Evolutionary conservation across 805 yeast species (phyloP).

Genomic region (Candida palmyrensis): DNA sequence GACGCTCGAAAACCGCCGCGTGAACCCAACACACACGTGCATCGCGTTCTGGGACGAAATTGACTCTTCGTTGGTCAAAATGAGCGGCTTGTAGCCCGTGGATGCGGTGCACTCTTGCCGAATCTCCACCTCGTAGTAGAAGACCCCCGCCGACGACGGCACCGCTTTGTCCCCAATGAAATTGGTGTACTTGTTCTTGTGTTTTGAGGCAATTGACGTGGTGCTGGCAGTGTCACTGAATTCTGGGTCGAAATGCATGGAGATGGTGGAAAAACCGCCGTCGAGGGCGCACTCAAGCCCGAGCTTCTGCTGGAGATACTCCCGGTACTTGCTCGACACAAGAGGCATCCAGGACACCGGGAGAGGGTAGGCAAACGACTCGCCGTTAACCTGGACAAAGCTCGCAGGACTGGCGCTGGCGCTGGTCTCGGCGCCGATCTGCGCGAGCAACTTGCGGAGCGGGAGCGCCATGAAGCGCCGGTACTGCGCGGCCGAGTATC

Average conservation of each 20-base stretch:
- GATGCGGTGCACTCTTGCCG: conserved; percentile 29
- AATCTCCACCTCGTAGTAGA: conserved; percentile 36
- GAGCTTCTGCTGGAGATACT: conserved; percentile 16
- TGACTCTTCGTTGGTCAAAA: conserved; percentile 28
- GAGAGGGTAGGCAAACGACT: conserved; percentile 15
- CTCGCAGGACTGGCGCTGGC: conserved; percentile 7
- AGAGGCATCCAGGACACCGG: conserved; percentile 35
- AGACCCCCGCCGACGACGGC: conserved; percentile 28
- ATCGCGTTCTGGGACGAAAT: conserved; percentile 28
- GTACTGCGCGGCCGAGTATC: conserved; percentile 1
- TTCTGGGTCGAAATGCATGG: too few relatives aligned
- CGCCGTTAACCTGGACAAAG: conserved; percentile 13
- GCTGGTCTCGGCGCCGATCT: neutral
- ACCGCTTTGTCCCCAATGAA: conserved; percentile 35
- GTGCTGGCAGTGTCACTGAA: neutral
- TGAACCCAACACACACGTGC: conserved; percentile 29
- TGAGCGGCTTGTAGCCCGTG: conserved; percentile 26
- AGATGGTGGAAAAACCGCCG: conserved; percentile 25
- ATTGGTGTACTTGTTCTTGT: conserved; percentile 22
- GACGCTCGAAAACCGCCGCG: conserved; percentile 17
- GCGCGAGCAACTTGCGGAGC: neutral
- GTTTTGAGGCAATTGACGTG: neutral
- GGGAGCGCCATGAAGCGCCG: conserved; percentile 1
- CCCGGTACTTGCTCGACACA: conserved; percentile 19
- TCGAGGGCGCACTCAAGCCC: conserved; percentile 21